Base-by-base conservation (phyloP, 2,329 filamentous ascomycete genomes). In the Pseudonectria buxi region DNA sequence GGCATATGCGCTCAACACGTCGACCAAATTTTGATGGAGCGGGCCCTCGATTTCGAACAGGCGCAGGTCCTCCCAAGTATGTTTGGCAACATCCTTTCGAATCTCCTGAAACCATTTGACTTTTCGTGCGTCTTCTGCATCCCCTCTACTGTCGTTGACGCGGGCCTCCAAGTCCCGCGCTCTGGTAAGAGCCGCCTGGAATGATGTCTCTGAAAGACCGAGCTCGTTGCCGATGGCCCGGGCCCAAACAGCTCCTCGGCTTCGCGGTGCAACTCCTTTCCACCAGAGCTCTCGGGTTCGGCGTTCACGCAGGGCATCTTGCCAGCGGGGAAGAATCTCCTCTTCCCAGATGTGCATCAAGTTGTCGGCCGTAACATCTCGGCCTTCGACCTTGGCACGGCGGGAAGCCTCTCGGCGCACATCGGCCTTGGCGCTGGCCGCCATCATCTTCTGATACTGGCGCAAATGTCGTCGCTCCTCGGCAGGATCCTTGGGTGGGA, bases 401-500 rank as follows among this genome's bases (percentile, higher is more conserved):
- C 68, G 67, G 12, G 67, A 63, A 1, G 68, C 69, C 46, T 81
- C 76, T 45, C 65, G 75, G 51, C 72, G 72, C 39, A 74, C 72
- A 24, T 81, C 78, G 0, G 75, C 72, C 50, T 77, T 75, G 33
- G 67, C 59, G 46, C 76, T 79, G 29, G 66, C 67, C 0, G 69
- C 71, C 81, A 90, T 86, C 83, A 92, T 89, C 58, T 74, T 79
- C 61, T 89, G 81, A 55, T 89, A 92, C 56, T 92, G 80, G 53
- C 77, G 88, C 46, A 98, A 58, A 60, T 98, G 92, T 47, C 81
- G 82, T 57, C 78, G 85, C 64, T 98, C 92, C 60, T 98, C 92
- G 35, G 84, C 84, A 2, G 87, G 89, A 46, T 92, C 81, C 62
- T 92, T 92, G 1, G 86, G 86, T 1, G 86, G 86, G 3, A 92